Conservation (phyloP, 352 stramenopile species). For the Globisporangium okanoganense region DNA sequence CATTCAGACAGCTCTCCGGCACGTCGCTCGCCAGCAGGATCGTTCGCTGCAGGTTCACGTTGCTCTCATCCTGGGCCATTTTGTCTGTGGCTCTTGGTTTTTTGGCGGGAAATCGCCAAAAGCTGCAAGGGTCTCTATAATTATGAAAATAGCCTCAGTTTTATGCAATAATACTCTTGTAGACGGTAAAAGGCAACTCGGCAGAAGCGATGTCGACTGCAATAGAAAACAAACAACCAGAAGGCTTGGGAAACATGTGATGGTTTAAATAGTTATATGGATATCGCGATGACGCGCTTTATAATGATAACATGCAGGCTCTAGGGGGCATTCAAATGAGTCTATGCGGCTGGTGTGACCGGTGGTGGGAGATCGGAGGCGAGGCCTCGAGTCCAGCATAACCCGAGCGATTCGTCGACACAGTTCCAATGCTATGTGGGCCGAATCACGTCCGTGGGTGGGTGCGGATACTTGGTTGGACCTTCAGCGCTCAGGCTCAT, state of each 20-base stretch:
- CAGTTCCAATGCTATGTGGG: conserved; percentile 11
- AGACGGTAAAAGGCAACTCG: background rate
- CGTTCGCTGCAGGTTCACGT: conserved; percentile 42
- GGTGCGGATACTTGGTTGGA: background rate
- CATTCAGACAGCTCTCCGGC: conserved; percentile 53
- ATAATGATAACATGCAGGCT: conserved; percentile 13
- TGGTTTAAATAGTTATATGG: conserved; percentile 14
- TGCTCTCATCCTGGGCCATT: background rate
- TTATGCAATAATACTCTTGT: background rate
- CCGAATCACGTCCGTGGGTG: background rate
- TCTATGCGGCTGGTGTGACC: background rate
- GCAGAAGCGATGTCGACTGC: too few relatives aligned
- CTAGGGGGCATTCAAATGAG: conserved; percentile 7
- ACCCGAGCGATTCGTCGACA: background rate
- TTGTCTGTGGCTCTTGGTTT: background rate
- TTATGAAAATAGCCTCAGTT: background rate
- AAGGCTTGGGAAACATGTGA: too few relatives aligned
- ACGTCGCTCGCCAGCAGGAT: conserved; percentile 60
- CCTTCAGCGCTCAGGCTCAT: background rate
- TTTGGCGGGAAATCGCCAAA: conserved; percentile 8
- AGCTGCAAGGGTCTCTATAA: background rate
- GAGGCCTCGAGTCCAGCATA: background rate
- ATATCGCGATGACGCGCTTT: background rate
- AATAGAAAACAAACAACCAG: too few relatives aligned
- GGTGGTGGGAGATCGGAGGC: background rate